These are phyloP conservation scores for Pleoardoris graminearum DNA, from an alignment of 2,329 filamentous ascomycete species.

Conservation along the genomic window DNA sequence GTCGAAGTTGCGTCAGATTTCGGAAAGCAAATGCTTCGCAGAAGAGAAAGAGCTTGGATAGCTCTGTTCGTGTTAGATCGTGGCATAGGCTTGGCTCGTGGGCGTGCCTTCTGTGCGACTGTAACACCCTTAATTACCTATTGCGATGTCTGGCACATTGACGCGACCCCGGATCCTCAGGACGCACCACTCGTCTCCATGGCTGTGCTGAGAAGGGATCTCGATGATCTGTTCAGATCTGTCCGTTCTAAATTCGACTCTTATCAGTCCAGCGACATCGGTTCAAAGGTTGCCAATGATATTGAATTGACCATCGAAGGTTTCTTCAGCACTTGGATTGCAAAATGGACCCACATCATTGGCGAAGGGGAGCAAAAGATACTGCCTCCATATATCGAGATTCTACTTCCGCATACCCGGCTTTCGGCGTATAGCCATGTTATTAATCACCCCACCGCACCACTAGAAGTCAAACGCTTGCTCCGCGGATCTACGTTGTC, in stretches of 20 bases:
- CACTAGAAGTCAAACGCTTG: conserved; percentile 70
- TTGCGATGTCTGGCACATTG: conserved; percentile 71
- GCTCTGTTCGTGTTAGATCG: conserved; percentile 73
- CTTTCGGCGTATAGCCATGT: conserved; percentile 75
- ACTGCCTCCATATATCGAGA: conserved; percentile 74
- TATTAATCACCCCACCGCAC: conserved; percentile 73
- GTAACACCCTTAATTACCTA: conserved; percentile 67
- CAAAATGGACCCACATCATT: conserved; percentile 56
- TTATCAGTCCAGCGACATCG: conserved; percentile 56
- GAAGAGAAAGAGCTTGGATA: conserved; percentile 71
- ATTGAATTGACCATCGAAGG: conserved; percentile 59
- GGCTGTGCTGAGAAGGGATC: conserved; percentile 67
- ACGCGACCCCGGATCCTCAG: conserved; percentile 64
- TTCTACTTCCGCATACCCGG: conserved; percentile 70
- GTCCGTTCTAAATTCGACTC: conserved; percentile 64
- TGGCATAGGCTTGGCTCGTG: conserved; percentile 72
- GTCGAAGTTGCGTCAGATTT: conserved; percentile 63
- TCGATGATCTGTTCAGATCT: conserved; percentile 62
- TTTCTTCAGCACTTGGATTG: conserved; percentile 68
- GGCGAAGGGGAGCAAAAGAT: conserved; percentile 48
- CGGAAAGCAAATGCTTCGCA: conserved; percentile 64
- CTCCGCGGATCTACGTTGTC: conserved; percentile 73
- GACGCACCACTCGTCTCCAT: conserved; percentile 74
- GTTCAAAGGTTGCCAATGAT: conserved; percentile 54
- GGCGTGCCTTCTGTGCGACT: conserved; percentile 69